phyloP scores from a whole-genome alignment of 2,329 filamentous ascomycete species.

The Colletotrichum paranaense region DNA sequence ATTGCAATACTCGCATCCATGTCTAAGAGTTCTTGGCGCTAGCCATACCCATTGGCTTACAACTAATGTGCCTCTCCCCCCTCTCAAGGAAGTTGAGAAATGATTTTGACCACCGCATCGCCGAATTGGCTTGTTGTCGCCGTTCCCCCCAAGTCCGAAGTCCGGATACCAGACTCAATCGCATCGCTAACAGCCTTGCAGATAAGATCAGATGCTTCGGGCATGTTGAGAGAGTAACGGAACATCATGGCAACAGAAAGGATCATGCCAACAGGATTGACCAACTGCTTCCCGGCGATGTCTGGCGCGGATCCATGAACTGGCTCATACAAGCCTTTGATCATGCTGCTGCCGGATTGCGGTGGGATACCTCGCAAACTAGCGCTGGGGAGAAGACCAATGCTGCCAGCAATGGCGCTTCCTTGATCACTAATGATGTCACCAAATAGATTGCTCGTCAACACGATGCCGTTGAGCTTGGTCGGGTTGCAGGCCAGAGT shows the following conservation, averaged over 20 bases:
- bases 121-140: not conserved
- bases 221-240: constrained; percentile 64
- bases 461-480: constrained; percentile 87
- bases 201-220: not conserved
- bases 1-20: not conserved
- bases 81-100: not conserved
- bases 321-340: constrained; percentile 97
- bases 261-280: constrained; percentile 78
- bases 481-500: constrained; percentile 95
- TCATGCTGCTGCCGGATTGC: constrained; percentile 73
- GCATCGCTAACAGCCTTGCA: not conserved
- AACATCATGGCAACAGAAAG: constrained; percentile 80
- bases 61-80: not conserved
- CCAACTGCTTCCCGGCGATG: constrained; percentile 77
- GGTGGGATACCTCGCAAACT: constrained; percentile 86
- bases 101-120: not conserved
- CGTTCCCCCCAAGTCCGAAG: not conserved
- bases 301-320: constrained; percentile 83
- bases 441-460: constrained; percentile 94
- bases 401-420: constrained; percentile 91
- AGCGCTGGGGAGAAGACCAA: constrained; percentile 89
- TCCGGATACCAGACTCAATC: not conserved
- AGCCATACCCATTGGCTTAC: not conserved
- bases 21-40: not conserved
- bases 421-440: constrained; percentile 98